Conservation (phyloP, 2,329 filamentous ascomycete genomes). For the Reticulascus tulasneorum region DNA sequence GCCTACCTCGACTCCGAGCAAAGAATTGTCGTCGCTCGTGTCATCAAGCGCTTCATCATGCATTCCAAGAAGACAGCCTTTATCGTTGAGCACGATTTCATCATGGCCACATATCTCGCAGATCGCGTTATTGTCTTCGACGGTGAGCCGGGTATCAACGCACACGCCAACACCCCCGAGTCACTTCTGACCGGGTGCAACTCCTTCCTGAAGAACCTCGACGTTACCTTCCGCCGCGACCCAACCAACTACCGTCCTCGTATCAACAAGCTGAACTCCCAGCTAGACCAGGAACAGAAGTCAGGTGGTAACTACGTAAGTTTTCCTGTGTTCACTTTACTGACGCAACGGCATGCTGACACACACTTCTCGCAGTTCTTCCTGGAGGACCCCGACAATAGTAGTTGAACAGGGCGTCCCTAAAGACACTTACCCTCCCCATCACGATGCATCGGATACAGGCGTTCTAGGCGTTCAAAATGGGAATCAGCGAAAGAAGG, state of each 20-base stretch:
- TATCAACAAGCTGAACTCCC: constrained; percentile 96
- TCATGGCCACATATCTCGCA: constrained; percentile 76
- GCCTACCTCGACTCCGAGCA: constrained; percentile 98
- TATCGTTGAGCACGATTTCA: constrained; percentile 99
- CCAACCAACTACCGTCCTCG: constrained; percentile 93
- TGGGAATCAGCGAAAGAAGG: constrained; percentile 22
- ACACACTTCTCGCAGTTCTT: constrained; percentile 66
- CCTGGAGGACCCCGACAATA: constrained; percentile 71
- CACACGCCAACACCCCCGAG: constrained; percentile 86
- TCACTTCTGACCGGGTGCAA: constrained; percentile 95
- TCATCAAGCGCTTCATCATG: constrained; percentile 99
- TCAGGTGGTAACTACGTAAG: constrained; percentile 82
- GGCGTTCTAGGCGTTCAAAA: constrained; percentile 54
- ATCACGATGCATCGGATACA: constrained; percentile 33
- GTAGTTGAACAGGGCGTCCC: constrained; percentile 54
- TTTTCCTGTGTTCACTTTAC: constrained; percentile 18
- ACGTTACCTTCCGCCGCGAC: constrained; percentile 98
- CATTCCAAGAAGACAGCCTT: constrained; percentile 99
- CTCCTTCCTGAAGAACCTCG: constrained; percentile 89
- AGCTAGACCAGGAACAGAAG: constrained; percentile 98
- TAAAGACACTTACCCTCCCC: constrained; percentile 26
- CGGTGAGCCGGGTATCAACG: constrained; percentile 81
- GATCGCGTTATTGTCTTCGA: constrained; percentile 99
- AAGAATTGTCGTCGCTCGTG: constrained; percentile 92
- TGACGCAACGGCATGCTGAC: constrained; percentile 15